These are phyloP conservation scores for Inosperma sp. DNA, from an alignment of 768 basidiomycete species.

Conservation along the genomic window DNA sequence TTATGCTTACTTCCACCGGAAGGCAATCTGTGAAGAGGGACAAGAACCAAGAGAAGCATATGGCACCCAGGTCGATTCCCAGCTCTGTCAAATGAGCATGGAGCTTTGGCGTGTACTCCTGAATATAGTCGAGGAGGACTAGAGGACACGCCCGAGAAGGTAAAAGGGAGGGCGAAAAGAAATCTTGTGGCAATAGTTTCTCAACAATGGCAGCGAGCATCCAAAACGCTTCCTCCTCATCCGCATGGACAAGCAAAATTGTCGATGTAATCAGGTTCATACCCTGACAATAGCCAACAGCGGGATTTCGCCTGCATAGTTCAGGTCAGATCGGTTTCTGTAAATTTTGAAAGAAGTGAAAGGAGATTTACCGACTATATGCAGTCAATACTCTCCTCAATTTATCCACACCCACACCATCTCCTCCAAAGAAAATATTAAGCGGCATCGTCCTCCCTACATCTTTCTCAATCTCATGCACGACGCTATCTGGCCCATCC, in stretches of 20 bases:
- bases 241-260: conserved; percentile 83
- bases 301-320: conserved; percentile 70
- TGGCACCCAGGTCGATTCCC: conserved; percentile 86
- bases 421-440: conserved; percentile 96
- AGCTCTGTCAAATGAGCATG: conserved; percentile 70
- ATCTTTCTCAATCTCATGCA: conserved; percentile 93
- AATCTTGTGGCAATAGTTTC: conserved; percentile 82
- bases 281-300: conserved; percentile 91
- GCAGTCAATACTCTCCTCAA: conserved; percentile 84
- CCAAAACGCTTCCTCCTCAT: conserved; percentile 99
- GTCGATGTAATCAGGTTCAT: conserved; percentile 97
- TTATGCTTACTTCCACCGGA: conserved; percentile 74
- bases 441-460: conserved; percentile 88
- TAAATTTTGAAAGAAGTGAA: neutral
- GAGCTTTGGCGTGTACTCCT: conserved; percentile 70
- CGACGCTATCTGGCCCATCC: conserved; percentile 44
- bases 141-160: conserved; percentile 93
- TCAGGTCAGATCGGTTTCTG: conserved; percentile 1
- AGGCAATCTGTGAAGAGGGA: conserved; percentile 94
- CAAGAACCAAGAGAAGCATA: conserved; percentile 98
- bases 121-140: conserved; percentile 84
- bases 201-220: conserved; percentile 86
- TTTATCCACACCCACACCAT: conserved; percentile 92
- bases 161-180: conserved; percentile 88
- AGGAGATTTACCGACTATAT: conserved; percentile 73